Base-by-base conservation (phyloP, 2,329 filamentous ascomycete genomes). In the Teratosphaeria epicoccoides region DNA sequence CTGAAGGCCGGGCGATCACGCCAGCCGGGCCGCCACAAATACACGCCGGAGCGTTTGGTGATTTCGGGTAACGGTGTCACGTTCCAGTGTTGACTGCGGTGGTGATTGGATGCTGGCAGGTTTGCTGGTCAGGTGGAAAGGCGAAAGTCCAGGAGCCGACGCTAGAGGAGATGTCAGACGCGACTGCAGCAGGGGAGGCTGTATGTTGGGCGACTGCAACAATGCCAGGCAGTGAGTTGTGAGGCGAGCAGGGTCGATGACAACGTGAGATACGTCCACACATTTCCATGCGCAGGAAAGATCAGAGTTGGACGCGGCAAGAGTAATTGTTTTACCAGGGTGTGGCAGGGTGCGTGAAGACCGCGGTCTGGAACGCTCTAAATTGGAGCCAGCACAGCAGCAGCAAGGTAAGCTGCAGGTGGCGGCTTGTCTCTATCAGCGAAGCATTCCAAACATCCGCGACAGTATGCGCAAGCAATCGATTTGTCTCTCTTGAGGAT, bases 1-100 rank as follows among this genome's bases (percentile, higher is more conserved):
- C 53, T 57, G 50, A 55, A 25, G 49, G 50, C 26, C 26, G 22
- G 22, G 23, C 9, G 5, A 10, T 40, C n/a, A 17, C 22, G 24
- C 23, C 43, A 17, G 43, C 20, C n/a, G 22, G n/a, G 24, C n/a
- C 23, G 43, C 43, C 43, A 46, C 43, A 22, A n/a, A 24, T 46
- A 22, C 43, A 12, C 23, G 43, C 6, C 4, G 12, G 20, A n/a
- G 43, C 20, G 23, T 11, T 12, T 46, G 20, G 23, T 24, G 10
- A 17, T 10, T 17, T 46, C 24, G 43, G 20, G 43, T 12, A n/a
- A n/a, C n/a, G n/a, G n/a, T n/a, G n/a, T 26, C 43, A 46, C 14
- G 22, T 6, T 46, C 24, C 24, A 22, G 20, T 40, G n/a, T 17
- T 40, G n/a, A 40, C 6, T 20, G 33, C 20, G 33, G 14, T 9